phyloP scores from a whole-genome alignment of 1,284 basidiomycete genomes.

The Boletus sp. region DNA sequence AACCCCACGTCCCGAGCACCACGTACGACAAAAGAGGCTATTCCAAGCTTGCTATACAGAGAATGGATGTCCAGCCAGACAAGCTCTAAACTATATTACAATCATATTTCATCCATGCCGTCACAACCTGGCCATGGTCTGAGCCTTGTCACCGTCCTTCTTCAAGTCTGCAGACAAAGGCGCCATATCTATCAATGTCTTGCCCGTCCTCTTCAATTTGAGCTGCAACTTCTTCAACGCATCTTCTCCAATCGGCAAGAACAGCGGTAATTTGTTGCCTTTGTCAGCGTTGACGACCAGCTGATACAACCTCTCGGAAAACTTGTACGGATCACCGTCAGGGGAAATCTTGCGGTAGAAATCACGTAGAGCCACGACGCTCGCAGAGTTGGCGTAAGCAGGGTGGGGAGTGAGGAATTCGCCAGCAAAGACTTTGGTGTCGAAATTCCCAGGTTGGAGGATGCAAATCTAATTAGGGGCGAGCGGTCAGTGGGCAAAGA shows the following conservation, averaged over 20 bases:
- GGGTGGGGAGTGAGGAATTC: slow-evolving; percentile 8
- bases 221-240: slow-evolving; percentile 6
- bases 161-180: slow-evolving; percentile 17
- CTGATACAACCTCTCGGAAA: slow-evolving; percentile 9
- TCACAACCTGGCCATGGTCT: slow-evolving; percentile 2
- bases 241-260: slow-evolving; percentile 13
- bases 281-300: slow-evolving; percentile 2
- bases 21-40: no score
- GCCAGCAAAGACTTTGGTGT: slow-evolving; percentile 4
- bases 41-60: no score
- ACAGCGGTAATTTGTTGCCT: slow-evolving; percentile 9
- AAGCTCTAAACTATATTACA: no score
- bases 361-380: neutral
- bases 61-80: no score
- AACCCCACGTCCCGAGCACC: no score
- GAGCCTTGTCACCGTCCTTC: slow-evolving; percentile 1
- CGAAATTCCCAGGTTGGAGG: slow-evolving; percentile 18
- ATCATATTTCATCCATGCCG: neutral
- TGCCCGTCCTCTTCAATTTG: neutral
- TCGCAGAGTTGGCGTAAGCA: slow-evolving; percentile 11
- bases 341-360: neutral
- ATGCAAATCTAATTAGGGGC: slow-evolving; percentile 12
- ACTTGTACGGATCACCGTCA: slow-evolving; percentile 20
- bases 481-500: no score
- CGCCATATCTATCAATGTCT: neutral